Evolutionary conservation across 1,284 basidiomycete genomes (phyloP).

Genomic region (Heterobasidion annosum): DNA sequence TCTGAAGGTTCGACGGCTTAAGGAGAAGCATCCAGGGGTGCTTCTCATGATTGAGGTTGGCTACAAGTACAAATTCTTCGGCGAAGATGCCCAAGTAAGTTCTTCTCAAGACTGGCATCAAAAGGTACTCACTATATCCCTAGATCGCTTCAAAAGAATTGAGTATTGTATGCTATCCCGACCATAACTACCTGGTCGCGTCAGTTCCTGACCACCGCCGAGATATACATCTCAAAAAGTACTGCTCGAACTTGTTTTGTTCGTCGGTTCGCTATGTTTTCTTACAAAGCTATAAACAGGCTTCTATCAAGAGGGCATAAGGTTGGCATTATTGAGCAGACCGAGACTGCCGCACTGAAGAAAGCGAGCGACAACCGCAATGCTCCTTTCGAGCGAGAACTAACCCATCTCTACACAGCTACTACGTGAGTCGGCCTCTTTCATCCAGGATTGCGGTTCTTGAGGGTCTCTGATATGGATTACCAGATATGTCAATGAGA

Average conservation of each 20-base stretch:
- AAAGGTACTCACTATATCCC: not conserved
- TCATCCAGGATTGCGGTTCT: not conserved
- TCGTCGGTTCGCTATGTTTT: not conserved
- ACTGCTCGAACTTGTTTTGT: constrained; percentile 12
- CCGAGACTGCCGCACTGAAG: constrained; percentile 93
- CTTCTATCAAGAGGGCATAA: constrained; percentile 82
- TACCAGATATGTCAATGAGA: constrained; percentile 64
- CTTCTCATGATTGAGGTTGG: constrained; percentile 84
- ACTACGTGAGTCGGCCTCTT: constrained; percentile 60
- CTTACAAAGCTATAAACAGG: constrained; percentile 26
- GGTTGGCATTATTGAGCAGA: constrained; percentile 88
- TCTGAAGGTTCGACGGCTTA: constrained; percentile 57
- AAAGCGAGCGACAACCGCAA: constrained; percentile 81
- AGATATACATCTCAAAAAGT: constrained; percentile 87
- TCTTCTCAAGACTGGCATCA: not conserved
- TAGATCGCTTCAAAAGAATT: constrained; percentile 75
- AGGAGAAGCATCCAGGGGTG: constrained; percentile 65
- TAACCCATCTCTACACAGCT: constrained; percentile 82
- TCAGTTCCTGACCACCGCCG: constrained; percentile 79
- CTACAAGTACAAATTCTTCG: constrained; percentile 86
- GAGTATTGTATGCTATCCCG: constrained; percentile 72
- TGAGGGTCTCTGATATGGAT: not conserved
- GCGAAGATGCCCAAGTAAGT: constrained; percentile 76
- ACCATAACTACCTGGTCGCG: constrained; percentile 77
- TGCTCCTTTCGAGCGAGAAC: constrained; percentile 72